Evolutionary conservation across 192 early-diverging fungal species (phyloP).

Genomic region (Entomortierella chlamydospora): DNA sequence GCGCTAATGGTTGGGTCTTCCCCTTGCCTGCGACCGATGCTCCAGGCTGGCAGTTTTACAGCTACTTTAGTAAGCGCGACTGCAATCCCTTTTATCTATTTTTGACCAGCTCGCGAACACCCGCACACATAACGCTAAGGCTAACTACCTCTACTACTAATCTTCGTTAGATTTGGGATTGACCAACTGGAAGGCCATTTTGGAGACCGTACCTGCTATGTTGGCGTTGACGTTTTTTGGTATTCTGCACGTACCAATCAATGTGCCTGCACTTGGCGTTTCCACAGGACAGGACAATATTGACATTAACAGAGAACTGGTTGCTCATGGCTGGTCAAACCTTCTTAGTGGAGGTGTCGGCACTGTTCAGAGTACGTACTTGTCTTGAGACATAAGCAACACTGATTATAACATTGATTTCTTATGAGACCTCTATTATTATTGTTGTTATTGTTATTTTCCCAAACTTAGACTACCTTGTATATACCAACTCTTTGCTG

Average conservation of each 20-base stretch:
- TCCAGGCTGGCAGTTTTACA: constrained; percentile 93
- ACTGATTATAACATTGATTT: too few species aligned
- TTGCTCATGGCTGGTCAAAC: constrained; percentile 94
- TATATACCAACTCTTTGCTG: constrained; percentile 57
- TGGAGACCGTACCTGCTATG: constrained; percentile 87
- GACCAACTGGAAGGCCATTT: constrained; percentile 75
- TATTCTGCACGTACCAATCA: constrained; percentile 97
- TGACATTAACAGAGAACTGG: constrained; percentile 93
- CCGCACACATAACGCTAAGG: too few species aligned
- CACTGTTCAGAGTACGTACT: constrained; percentile 71
- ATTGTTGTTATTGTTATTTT: background rate
- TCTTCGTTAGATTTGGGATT: constrained; percentile 60
- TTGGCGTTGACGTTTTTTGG: constrained; percentile 94
- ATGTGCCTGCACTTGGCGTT: constrained; percentile 92
- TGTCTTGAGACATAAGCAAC: background rate
- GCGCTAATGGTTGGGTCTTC: constrained; percentile 88
- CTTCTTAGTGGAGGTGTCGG: constrained; percentile 82
- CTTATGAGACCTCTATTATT: too few species aligned
- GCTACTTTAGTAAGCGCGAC: constrained; percentile 66
- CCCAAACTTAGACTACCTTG: constrained; percentile 78
- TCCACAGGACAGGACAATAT: constrained; percentile 89
- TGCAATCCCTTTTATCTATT: background rate
- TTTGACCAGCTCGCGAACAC: too few species aligned
- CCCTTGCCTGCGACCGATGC: constrained; percentile 73
- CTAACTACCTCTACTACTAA: too few species aligned